Percentiles rank a stretch among this genome's conserved stretches.
phyloP scores from a whole-genome alignment of 1,284 basidiomycete species.

The Boletus nobilissimus region DNA sequence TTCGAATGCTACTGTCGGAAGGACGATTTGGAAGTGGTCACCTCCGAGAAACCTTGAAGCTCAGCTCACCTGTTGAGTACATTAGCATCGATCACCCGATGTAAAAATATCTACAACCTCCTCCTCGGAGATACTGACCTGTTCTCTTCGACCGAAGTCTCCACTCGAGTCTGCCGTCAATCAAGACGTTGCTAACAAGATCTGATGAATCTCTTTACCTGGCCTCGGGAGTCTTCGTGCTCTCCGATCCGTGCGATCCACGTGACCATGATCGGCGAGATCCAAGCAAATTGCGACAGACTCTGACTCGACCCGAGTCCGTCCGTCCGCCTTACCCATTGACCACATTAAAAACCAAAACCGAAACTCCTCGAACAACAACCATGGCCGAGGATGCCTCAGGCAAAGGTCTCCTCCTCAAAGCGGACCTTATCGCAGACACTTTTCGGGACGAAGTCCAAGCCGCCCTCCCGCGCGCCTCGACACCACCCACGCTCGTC shows the following conservation, averaged over 20 bases:
- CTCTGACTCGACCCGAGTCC: slow-evolving; percentile 16
- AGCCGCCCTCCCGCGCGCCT: slow-evolving; percentile 52
- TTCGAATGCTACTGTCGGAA: too few relatives aligned
- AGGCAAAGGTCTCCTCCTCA: slow-evolving; percentile 79
- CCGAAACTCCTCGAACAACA: neutral
- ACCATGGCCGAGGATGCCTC: slow-evolving; percentile 39
- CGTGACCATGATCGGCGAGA: slow-evolving; percentile 9
- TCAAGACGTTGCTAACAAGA: too few relatives aligned
- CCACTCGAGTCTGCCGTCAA: too few relatives aligned
- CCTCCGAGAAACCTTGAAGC: too few relatives aligned
- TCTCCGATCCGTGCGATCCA: neutral
- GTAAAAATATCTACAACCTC: too few relatives aligned
- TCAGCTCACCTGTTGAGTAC: too few relatives aligned
- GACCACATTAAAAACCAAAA: neutral
- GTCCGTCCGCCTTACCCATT: slow-evolving; percentile 17
- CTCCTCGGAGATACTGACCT: too few relatives aligned
- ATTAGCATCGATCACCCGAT: too few relatives aligned
- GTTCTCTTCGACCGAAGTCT: too few relatives aligned
- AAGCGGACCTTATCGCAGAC: slow-evolving; percentile 76
- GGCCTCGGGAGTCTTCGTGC: neutral
- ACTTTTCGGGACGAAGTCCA: slow-evolving; percentile 77
- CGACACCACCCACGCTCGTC: slow-evolving; percentile 79
- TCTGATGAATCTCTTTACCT: too few relatives aligned
- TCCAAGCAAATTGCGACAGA: neutral
- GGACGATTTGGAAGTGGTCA: too few relatives aligned